Evolutionary conservation across 352 stramenopile genomes (phyloP), one percentile per base, ranked within the genome.

Genomic region (Pythium aquatile): DNA sequence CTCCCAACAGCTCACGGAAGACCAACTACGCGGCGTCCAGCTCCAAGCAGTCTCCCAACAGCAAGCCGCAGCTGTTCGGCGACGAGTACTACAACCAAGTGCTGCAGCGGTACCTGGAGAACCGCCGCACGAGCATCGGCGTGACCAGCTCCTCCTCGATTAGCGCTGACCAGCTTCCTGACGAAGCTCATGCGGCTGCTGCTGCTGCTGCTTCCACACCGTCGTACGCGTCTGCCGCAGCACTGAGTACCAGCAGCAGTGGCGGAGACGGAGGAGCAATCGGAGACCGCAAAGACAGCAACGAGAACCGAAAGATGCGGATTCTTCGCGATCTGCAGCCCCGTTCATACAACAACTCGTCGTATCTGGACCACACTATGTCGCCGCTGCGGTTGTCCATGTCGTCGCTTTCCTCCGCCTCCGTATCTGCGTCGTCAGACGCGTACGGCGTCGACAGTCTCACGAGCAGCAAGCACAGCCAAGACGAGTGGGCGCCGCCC

Each of bases 81-180:
- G 83, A 90, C n/a, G 83, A 87, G 33, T 90, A 91, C 61, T 91
- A 91, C 65, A 76, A 89, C 48, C 74, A 75, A 24, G 42, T 81
- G 51, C 67, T 91, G 47, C 75, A 87, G 46, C 80, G 76, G 26
- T 85, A 88, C 54, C 55, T 91, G 28, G 53, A 58, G 29, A 68
- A 68, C 48, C 74, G 77, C 47, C 79, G 81, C 66, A 78, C 78
- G 39, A 83, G 77, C 55, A 85, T 78, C 66, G 79, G 61, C 20
- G 48, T 74, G 28, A 82, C 76, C 57, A 74, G 79, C 51, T 69
- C 63, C n/a, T 60, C 85, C 10, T 85, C 78, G 5, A 69, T 74
- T 10, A 83, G 77, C 65, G 84, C 24, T 10, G 53, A 67, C 33
- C 28, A 58, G 16, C 17, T 30, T 14, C 44, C 63, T 0, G 56